Evolutionary conservation across 192 early-diverging fungal species (phyloP), one percentile per base, ranked within the genome.

Genomic region (Glomus cerebriforme): DNA sequence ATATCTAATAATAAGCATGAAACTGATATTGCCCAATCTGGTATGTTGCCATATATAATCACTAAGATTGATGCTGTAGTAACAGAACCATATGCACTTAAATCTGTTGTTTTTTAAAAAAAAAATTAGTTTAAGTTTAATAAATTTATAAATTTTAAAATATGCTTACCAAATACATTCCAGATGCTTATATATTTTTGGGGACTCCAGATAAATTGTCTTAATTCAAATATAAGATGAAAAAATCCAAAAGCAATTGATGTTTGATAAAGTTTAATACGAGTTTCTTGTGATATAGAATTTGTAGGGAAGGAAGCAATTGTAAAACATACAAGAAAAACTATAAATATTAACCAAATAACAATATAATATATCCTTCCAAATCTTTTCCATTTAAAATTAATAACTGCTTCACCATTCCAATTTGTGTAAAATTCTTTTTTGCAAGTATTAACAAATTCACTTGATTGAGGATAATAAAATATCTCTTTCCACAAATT

Each of bases 331-430:
- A 24, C 39, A n/a, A 73, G 19, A 13, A 54, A 49, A 6, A 58
- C 7, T 7, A 49, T 24, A 47, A 54, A 73, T 7, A 32, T 4
- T 27, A 73, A 6, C 71, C 45, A 73, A 58, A 73, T 73, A 15
- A 22, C 5, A 29, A 29, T 2, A 58, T 54, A 73, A 58, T 58
- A 73, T n/a, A 45, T 31, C 5, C 22, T 27, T 47, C 71, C 71
- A 29, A 54, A 73, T 4, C 1, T 54, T 31, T 73, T 47, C 71
- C 71, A 73, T 31, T 73, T 73, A 24, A 73, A 73, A 73, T 73
- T 29, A 27, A 73, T n/a, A 27, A 73, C 6, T 54, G 45, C 45
- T 73, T 73, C 43, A 19, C 39, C 71, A 54, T 73, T 58, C 71
- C 71, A 73, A 24, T 17, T n/a, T 27, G 13, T 59, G 58, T 58